Evolutionary conservation across 2,329 filamentous ascomycete genomes (phyloP).

Genomic region (Calonectria pseudoturangicola): DNA sequence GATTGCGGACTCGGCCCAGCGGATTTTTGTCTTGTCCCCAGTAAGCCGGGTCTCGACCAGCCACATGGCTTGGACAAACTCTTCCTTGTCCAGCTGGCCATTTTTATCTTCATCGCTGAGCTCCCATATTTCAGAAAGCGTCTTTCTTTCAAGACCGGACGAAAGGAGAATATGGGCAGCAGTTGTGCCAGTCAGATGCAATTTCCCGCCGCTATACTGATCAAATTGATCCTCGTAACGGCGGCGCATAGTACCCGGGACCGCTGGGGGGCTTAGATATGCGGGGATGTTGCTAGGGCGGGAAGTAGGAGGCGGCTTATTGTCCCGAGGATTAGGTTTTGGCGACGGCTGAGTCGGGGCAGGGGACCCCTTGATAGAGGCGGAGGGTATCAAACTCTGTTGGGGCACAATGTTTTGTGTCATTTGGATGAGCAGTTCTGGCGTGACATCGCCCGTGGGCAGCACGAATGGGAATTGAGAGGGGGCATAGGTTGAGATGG

Average conservation of each 20-base stretch:
- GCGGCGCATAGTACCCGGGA: slow-evolving; percentile 24
- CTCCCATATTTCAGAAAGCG: slow-evolving; percentile 37
- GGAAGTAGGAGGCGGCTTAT: neutral
- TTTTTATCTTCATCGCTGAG: slow-evolving; percentile 34
- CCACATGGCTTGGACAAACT: slow-evolving; percentile 38
- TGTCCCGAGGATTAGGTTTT: neutral
- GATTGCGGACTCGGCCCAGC: slow-evolving; percentile 15
- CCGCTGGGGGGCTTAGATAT: slow-evolving; percentile 15
- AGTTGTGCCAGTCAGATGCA: slow-evolving; percentile 11
- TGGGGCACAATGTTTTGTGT: slow-evolving; percentile 17
- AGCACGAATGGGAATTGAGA: slow-evolving; percentile 13
- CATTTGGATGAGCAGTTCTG: slow-evolving; percentile 25
- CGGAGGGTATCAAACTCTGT: slow-evolving; percentile 16
- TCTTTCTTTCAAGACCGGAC: slow-evolving; percentile 27
- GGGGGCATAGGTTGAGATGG: neutral
- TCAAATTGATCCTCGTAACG: slow-evolving; percentile 33
- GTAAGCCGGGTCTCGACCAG: slow-evolving; percentile 32
- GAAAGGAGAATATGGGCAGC: slow-evolving; percentile 30
- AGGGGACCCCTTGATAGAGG: neutral
- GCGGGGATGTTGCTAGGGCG: slow-evolving; percentile 12
- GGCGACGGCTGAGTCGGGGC: neutral
- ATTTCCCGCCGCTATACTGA: slow-evolving; percentile 1
- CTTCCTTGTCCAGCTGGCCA: slow-evolving; percentile 35
- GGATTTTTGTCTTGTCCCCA: slow-evolving; percentile 21
- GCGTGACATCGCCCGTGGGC: neutral